Evolutionary conservation across 495 filamentous ascomycete species (phyloP).

Genomic region (Hyaloscypha hepaticicola): DNA sequence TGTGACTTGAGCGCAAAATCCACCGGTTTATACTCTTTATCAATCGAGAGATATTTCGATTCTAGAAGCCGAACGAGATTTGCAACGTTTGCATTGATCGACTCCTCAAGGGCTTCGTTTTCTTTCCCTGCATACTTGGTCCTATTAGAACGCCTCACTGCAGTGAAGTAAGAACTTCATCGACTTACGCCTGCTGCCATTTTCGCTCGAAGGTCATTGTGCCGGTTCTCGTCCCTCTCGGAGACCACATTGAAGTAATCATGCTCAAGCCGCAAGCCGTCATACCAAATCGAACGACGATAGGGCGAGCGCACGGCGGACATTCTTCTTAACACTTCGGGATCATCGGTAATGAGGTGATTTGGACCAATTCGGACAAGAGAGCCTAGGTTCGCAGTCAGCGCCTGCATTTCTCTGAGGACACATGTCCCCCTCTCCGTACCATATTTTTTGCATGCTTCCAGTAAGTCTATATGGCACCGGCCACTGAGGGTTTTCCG

Average conservation of each 20-base stretch:
- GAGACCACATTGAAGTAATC: constrained; percentile 38
- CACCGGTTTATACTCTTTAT: constrained; percentile 36
- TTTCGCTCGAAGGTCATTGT: constrained; percentile 36
- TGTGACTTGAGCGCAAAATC: constrained; percentile 45
- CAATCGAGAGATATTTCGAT: constrained; percentile 31
- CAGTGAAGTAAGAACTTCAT: not conserved
- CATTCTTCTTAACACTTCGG: constrained; percentile 36
- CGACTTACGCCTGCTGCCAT: constrained; percentile 40
- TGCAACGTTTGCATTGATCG: constrained; percentile 44
- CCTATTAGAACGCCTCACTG: not conserved
- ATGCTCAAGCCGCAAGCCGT: constrained; percentile 32
- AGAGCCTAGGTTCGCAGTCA: constrained; percentile 30
- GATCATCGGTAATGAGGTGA: constrained; percentile 41
- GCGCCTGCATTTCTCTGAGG: not conserved
- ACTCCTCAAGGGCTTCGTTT: constrained; percentile 40
- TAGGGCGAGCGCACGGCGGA: constrained; percentile 37
- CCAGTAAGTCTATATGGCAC: constrained; percentile 3
- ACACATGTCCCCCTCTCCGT: not conserved
- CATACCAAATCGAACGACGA: constrained; percentile 34
- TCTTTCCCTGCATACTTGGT: constrained; percentile 49
- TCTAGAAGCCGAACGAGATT: constrained; percentile 41
- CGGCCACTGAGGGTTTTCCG: constrained; percentile 4
- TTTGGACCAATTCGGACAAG: constrained; percentile 45
- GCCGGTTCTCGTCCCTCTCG: constrained; percentile 32
- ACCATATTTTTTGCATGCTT: constrained; percentile 27